Evolutionary conservation across 1,284 basidiomycete genomes (phyloP), one percentile per base, ranked within the genome.

Genomic region (Mycena citricolor): DNA sequence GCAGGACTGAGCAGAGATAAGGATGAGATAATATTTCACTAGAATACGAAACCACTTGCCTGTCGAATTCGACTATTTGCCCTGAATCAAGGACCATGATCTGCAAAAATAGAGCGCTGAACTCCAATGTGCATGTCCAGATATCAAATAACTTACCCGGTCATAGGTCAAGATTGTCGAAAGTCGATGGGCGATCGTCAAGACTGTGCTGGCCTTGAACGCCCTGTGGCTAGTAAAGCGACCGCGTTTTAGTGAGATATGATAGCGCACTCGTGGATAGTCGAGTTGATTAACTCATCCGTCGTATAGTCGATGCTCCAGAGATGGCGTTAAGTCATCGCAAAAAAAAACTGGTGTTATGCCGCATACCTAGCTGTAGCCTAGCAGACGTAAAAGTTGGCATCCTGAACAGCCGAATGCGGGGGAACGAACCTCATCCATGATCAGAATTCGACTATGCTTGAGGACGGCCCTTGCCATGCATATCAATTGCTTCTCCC

Each of bases 71-170:
- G 2, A 82, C 72, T 39, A 97, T 90, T 4, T 74, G 76, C 6
- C 91, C 90, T 61, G 90, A 79, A 45, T 93, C 90, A 17, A 94
- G 78, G 24, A 94, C 73, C 80, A 94, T 89, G 29, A 90, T 81
- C 84, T 87, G 42, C 13, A 10, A 10, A 7, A n/a, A 24, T n/a
- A n/a, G n/a, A n/a, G n/a, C n/a, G 19, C 5, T 22, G 21, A 5
- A 22, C 30, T 28, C 6, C 8, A 2, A 22, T 29, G 29, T 37
- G 32, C 17, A 26, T 36, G 52, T 14, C 13, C 17, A 30, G 5
- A 8, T 25, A 40, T 20, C 6, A 12, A 11, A 54, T 4, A 52
- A 57, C 65, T 42, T 53, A 79, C 77, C 49, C 76, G 72, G 57
- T 84, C 81, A 48, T 83, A 83, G 56, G 83, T 79, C 51, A 84